phyloP scores from a whole-genome alignment of 2,329 filamentous ascomycete genomes.

The Penicillium sp. region DNA sequence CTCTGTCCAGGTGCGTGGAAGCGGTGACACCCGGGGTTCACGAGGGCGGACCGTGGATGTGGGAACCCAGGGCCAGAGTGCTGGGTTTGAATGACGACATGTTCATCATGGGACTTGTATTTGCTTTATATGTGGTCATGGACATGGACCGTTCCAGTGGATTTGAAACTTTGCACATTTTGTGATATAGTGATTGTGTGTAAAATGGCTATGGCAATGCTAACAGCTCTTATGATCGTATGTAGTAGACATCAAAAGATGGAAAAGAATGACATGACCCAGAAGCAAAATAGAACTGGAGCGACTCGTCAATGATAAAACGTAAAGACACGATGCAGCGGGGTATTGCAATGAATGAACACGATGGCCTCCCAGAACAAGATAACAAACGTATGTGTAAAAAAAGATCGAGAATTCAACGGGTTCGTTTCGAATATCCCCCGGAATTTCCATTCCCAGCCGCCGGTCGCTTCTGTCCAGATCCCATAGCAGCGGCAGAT shows the following conservation, averaged over 20 bases:
- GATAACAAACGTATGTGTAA: slow-evolving; percentile 9
- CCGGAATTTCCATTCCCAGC: slow-evolving; percentile 23
- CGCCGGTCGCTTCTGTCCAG: slow-evolving; percentile 30
- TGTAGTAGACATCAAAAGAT: neutral
- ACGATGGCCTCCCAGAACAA: slow-evolving; percentile 16
- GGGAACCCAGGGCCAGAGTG: slow-evolving; percentile 11
- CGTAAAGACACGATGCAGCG: slow-evolving; percentile 14
- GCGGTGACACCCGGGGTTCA: slow-evolving; percentile 5
- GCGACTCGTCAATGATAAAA: slow-evolving; percentile 8
- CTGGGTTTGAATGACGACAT: slow-evolving; percentile 19
- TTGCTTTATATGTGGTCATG: neutral
- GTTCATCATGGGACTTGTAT: neutral
- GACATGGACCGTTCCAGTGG: neutral
- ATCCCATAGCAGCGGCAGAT: slow-evolving; percentile 10
- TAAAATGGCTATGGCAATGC: neutral
- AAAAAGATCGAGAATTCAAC: slow-evolving; percentile 17
- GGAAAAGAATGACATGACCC: neutral
- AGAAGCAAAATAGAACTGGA: slow-evolving; percentile 3
- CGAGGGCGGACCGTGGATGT: slow-evolving; percentile 7
- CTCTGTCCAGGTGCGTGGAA: neutral
- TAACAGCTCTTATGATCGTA: neutral
- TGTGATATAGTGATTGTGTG: neutral
- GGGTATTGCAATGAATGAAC: slow-evolving; percentile 22
- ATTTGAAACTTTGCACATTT: neutral
- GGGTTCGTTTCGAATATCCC: slow-evolving; percentile 27